Evolutionary conservation across 2,329 filamentous ascomycete species (phyloP).

Genomic region (Ascochyta koolunga): DNA sequence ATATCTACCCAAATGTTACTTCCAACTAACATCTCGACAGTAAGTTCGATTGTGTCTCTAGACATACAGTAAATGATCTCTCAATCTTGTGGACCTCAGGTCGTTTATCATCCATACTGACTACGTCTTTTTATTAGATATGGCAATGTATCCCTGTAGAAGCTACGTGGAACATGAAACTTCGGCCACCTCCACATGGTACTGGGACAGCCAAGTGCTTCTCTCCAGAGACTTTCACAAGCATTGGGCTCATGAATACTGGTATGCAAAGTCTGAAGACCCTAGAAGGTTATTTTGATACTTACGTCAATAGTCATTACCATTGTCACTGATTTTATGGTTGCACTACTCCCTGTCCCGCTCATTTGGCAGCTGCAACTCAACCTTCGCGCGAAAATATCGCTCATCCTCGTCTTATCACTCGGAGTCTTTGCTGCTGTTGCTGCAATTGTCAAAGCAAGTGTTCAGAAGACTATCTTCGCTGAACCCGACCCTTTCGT

Average conservation of each 20-base stretch:
- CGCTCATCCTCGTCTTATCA: slow-evolving; percentile 45
- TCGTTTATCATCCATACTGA: too few relatives aligned
- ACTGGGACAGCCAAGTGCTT: slow-evolving; percentile 52
- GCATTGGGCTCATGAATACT: slow-evolving; percentile 56
- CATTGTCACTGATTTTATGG: slow-evolving; percentile 49
- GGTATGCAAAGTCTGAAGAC: slow-evolving; percentile 23
- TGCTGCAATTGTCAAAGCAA: slow-evolving; percentile 52
- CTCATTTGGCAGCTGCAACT: slow-evolving; percentile 53
- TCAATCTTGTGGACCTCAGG: too few relatives aligned
- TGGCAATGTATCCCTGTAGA: slow-evolving; percentile 56
- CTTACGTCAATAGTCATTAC: slow-evolving; percentile 41
- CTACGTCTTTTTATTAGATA: slow-evolving; percentile 26
- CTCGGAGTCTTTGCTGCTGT: slow-evolving; percentile 52
- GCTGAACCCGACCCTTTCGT: slow-evolving; percentile 45
- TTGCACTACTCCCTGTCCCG: slow-evolving; percentile 52
- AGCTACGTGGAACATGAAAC: slow-evolving; percentile 52
- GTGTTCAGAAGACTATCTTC: slow-evolving; percentile 47
- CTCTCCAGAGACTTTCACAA: slow-evolving; percentile 48
- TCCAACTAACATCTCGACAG: background rate
- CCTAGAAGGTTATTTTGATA: background rate
- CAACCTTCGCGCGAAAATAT: slow-evolving; percentile 51
- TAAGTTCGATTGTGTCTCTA: background rate
- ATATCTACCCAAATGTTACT: background rate
- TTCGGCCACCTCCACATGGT: slow-evolving; percentile 39
- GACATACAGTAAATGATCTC: too few relatives aligned